Percentiles rank a stretch among this genome's conserved stretches.
Conservation (phyloP, 2,329 filamentous ascomycete genomes). For the Xylariaceae sp. region DNA sequence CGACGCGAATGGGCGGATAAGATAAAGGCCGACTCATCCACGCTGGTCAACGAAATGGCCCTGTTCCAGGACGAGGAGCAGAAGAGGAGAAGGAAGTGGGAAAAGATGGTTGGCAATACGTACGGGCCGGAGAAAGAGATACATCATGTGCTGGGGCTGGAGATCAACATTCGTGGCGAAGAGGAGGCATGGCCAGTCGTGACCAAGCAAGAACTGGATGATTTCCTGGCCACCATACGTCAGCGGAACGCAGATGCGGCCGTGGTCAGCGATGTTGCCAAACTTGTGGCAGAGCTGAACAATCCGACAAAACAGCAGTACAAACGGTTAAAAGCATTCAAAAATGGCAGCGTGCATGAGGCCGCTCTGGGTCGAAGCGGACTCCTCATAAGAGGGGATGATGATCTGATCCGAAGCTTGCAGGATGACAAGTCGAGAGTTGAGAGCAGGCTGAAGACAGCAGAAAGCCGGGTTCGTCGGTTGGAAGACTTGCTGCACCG, state of each 20-base stretch:
- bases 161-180: slow-evolving; percentile 77
- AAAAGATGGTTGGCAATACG: slow-evolving; percentile 74
- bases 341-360: slow-evolving; percentile 92
- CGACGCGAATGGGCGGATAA: slow-evolving; percentile 90
- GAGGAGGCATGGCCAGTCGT: slow-evolving; percentile 77
- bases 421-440: slow-evolving; percentile 75
- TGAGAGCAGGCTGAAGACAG: slow-evolving; percentile 71
- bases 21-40: slow-evolving; percentile 79
- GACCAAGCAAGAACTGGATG: slow-evolving; percentile 68
- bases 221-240: slow-evolving; percentile 64
- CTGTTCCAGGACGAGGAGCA: slow-evolving; percentile 89
- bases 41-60: slow-evolving; percentile 87
- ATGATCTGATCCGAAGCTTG: slow-evolving; percentile 71
- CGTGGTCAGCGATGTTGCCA: slow-evolving; percentile 65
- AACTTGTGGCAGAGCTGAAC: slow-evolving; percentile 73
- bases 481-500: slow-evolving; percentile 89
- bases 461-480: slow-evolving; percentile 82
- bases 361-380: slow-evolving; percentile 82
- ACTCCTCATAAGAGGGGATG: slow-evolving; percentile 77
- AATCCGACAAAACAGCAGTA: slow-evolving; percentile 80
- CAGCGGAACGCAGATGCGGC: slow-evolving; percentile 59
- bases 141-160: slow-evolving; percentile 66
- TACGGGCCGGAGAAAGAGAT: slow-evolving; percentile 63
- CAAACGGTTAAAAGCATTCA: slow-evolving; percentile 87
- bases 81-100: slow-evolving; percentile 83